Percentiles rank a stretch among this genome's conserved stretches.
Evolutionary conservation across 1,139 yeast genomes (phyloP).

Genomic region (Blastobotrys malaysiensis): DNA sequence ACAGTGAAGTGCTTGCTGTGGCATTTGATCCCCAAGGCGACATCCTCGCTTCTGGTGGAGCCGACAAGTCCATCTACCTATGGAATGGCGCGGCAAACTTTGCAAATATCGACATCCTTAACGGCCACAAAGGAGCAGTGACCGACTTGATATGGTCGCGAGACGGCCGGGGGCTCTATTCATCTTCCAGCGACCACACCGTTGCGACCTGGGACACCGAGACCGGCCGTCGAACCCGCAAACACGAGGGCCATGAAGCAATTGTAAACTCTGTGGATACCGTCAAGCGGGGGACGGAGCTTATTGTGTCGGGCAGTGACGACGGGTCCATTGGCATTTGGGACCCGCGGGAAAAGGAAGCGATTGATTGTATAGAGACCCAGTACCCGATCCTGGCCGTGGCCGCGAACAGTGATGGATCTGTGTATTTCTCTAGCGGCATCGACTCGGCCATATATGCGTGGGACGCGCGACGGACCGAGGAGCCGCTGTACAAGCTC

Average conservation of each 20-base stretch:
- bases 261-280: conserved; percentile 51
- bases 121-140: conserved; percentile 49
- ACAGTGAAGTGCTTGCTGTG: conserved; percentile 30
- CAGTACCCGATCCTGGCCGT: conserved; percentile 58
- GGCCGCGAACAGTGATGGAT: conserved; percentile 37
- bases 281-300: conserved; percentile 31
- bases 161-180: conserved; percentile 37
- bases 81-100: conserved; percentile 40
- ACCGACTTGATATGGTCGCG: conserved; percentile 44
- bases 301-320: conserved; percentile 56
- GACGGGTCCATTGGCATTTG: conserved; percentile 55
- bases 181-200: conserved; percentile 46
- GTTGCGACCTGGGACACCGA: conserved; percentile 51
- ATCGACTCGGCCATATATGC: conserved; percentile 59
- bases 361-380: conserved; percentile 38
- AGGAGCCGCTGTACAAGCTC: conserved; percentile 40
- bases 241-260: conserved; percentile 48
- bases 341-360: conserved; percentile 55
- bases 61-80: conserved; percentile 32
- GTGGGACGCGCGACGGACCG: conserved; percentile 44
- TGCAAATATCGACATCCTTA: conserved; percentile 41
- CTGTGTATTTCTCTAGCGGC: conserved; percentile 53
- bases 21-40: conserved; percentile 31
- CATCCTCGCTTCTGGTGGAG: conserved; percentile 32
- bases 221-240: conserved; percentile 51